Base-by-base conservation (phyloP, 169 alveolate species). In the Perkinsus olseni region DNA sequence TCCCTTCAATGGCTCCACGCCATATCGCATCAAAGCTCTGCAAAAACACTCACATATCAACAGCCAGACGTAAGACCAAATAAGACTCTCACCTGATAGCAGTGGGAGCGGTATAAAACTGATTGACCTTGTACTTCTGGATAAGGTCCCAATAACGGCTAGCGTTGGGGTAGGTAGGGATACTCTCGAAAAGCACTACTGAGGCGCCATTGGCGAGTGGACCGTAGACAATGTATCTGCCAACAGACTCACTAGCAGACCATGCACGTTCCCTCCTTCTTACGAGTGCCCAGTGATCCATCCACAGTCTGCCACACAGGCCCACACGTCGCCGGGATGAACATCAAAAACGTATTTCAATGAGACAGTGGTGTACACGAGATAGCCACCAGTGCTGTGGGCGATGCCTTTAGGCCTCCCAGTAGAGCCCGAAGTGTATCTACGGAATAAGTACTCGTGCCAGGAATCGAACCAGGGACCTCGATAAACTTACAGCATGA, bases 281-380 rank as follows among this genome's bases (percentile, higher is more conserved):
- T 62, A 62, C 36, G 98, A 96, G 94, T 99, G 99, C 1, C 99
- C 99, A 21, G 99, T 98, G 93, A 99, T 98, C 99, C 99, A 99
- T 20, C 99, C 99, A 50, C 98, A 96, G 95, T 99, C 99, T 11
- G 99, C 99, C 62, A 98, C 97, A 93, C 99, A 97, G 38, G 98
- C 99, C 94, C 97, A 97, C 48, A 97, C 94, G 94, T 98, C 99
- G 31, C 98, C 98, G 13, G 94, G 94, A 74, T 96, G 96, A 92
- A 96, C 95, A 94, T 98, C 98, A 94, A 98, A 98, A 48, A 97
- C 95, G 95, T 97, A 96, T 93, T 98, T 97, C 94, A 96, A 97
- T 8, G 99, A 97, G 28, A 98, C 95, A 45, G 96, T 97, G 40
- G 99, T 97, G 93, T 97, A 98, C 50, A 98, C 95, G 97, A 97